phyloP scores from a whole-genome alignment of 352 stramenopile species.

The Pythium apleroticum region DNA sequence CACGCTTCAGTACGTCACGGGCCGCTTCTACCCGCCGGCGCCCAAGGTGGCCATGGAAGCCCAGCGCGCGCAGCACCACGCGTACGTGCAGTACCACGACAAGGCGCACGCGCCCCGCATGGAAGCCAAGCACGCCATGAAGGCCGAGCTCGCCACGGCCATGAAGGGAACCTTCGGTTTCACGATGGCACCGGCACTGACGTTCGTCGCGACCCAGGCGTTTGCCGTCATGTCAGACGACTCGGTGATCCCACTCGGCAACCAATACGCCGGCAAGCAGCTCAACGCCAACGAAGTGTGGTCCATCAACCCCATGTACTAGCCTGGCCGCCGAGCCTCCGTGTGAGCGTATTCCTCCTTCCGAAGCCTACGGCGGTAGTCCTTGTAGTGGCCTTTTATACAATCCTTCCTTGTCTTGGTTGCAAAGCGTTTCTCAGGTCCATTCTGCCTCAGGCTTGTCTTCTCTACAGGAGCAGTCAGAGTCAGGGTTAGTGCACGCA shows the following conservation, averaged over 20 bases:
- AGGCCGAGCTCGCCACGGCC: background rate
- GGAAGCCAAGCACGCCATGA: conserved; percentile 18
- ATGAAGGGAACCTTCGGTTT: conserved; percentile 15
- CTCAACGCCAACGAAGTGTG: conserved; percentile 2
- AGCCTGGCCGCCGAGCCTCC: no score
- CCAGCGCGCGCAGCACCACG: background rate
- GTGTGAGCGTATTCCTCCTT: no score
- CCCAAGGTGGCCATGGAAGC: conserved; percentile 27
- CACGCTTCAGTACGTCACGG: conserved; percentile 29
- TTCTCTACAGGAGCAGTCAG: no score
- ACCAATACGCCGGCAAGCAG: conserved; percentile 30
- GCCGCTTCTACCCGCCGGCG: conserved; percentile 18
- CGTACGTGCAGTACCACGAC: no score
- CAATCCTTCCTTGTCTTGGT: no score
- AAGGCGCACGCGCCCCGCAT: conserved; percentile 19
- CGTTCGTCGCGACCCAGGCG: conserved; percentile 10
- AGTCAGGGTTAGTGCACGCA: no score
- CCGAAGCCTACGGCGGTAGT: no score
- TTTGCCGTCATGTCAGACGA: conserved; percentile 31
- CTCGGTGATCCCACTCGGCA: conserved; percentile 26
- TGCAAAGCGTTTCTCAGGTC: no score
- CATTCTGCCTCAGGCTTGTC: no score
- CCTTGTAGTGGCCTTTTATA: no score
- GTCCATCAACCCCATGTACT: conserved; percentile 33
- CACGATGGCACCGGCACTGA: no score